These are phyloP conservation scores for Talaromyces piceae DNA, from an alignment of 2,329 filamentous ascomycete species.

Conservation along the genomic window DNA sequence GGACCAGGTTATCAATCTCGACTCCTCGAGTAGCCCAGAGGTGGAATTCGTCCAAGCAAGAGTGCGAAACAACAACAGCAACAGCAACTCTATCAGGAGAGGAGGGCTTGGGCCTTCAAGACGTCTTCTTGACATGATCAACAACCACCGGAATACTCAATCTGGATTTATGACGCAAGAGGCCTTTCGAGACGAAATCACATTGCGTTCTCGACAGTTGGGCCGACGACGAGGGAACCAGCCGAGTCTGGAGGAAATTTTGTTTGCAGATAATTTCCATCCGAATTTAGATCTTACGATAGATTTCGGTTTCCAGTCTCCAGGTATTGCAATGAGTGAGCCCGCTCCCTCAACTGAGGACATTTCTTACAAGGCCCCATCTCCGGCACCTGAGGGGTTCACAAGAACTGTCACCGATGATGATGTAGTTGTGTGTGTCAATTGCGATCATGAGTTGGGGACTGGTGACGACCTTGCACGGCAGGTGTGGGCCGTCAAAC, in stretches of 20 bases:
- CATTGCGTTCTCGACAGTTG: conserved; percentile 13
- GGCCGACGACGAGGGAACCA: neutral
- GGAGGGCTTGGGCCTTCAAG: no score
- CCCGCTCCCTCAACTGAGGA: conserved; percentile 14
- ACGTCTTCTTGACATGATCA: conserved; percentile 12
- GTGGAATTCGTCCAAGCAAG: conserved; percentile 42
- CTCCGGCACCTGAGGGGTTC: conserved; percentile 65
- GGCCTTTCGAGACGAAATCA: conserved; percentile 17
- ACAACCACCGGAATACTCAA: conserved; percentile 3
- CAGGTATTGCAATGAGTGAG: conserved; percentile 35
- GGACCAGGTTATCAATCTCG: conserved; percentile 7
- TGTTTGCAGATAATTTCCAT: conserved; percentile 2
- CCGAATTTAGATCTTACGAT: conserved; percentile 7
- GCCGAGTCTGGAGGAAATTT: conserved; percentile 6
- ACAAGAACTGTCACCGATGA: conserved; percentile 68
- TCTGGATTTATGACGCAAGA: conserved; percentile 6
- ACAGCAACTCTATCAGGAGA: no score
- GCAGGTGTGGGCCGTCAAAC: conserved; percentile 86
- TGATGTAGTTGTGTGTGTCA: conserved; percentile 71
- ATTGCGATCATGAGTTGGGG: conserved; percentile 77
- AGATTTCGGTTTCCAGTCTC: conserved; percentile 11
- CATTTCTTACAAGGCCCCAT: conserved; percentile 52
- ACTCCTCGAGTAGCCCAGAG: conserved; percentile 37
- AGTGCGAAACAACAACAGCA: no score
- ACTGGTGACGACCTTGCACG: conserved; percentile 64